A percentile compares a stretch with the other conserved stretches of the same genome.
phyloP scores from a whole-genome alignment of 805 yeast species.

The Saturnispora sekii region DNA sequence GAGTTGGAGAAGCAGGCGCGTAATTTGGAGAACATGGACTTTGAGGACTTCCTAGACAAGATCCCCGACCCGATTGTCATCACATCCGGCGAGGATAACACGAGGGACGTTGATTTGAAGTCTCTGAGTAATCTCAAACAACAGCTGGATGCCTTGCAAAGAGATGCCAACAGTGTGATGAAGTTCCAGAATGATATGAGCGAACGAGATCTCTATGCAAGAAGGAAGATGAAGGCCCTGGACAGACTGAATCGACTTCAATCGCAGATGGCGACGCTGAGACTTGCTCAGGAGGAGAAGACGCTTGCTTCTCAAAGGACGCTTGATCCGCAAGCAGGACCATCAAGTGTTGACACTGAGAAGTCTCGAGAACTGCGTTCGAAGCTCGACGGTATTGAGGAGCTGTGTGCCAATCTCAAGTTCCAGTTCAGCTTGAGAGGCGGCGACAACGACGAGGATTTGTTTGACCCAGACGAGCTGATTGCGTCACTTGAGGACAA shows the following conservation, averaged over 20 bases:
- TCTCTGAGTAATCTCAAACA: slow-evolving; percentile 47
- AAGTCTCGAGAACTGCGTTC: slow-evolving; percentile 16
- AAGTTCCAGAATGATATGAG: slow-evolving; percentile 45
- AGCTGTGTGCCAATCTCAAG: slow-evolving; percentile 19
- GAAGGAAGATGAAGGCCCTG: slow-evolving; percentile 57
- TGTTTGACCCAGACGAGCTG: slow-evolving; percentile 14
- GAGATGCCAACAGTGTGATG: slow-evolving; percentile 67
- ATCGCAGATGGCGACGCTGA: slow-evolving; percentile 21
- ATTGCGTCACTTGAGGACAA: slow-evolving; percentile 22
- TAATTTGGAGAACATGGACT: slow-evolving; percentile 78
- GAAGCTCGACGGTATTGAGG: slow-evolving; percentile 20
- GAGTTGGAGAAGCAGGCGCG: slow-evolving; percentile 73
- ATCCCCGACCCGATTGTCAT: slow-evolving; percentile 10
- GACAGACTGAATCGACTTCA: slow-evolving; percentile 66
- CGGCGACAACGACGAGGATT: slow-evolving; percentile 14
- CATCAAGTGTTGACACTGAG: slow-evolving; percentile 9
- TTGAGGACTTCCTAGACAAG: slow-evolving; percentile 36
- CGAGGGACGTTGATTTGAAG: slow-evolving; percentile 39
- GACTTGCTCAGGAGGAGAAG: slow-evolving; percentile 13
- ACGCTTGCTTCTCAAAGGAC: slow-evolving; percentile 13
- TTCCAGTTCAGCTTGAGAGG: slow-evolving; percentile 20
- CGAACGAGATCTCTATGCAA: slow-evolving; percentile 44
- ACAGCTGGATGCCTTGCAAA: slow-evolving; percentile 52
- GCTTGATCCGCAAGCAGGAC: slow-evolving; percentile 21
- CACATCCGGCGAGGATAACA: slow-evolving; percentile 10